Base-by-base conservation (phyloP, 2,329 filamentous ascomycete species). In the Arthrobotrys megalospora region DNA sequence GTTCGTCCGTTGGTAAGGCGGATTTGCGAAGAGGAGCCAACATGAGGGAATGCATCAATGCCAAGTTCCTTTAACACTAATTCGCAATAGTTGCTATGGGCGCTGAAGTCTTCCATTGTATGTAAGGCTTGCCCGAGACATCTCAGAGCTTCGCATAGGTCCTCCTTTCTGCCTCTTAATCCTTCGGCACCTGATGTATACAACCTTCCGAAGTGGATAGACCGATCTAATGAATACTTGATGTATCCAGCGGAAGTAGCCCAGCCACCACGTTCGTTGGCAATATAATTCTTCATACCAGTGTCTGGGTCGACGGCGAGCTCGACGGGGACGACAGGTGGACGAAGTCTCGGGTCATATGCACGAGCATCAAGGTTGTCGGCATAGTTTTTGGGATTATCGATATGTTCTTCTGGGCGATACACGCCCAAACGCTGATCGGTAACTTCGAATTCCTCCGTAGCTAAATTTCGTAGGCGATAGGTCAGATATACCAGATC, bases 261-360 rank as follows among this genome's bases (percentile, higher is more conserved):
- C 92, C 94, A 97, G 47, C 89, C 88, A 3, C 94, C 93, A 12
- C 86, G 87, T 84, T 98, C 95, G 82, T 97, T 98, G 77, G 95
- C 91, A 81, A 99, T 98, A 84, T 99, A 99, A 84, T 98, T 98
- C 85, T 98, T 99, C 95, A 99, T 97, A n/a, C 94, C 94, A 0
- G 93, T 96, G 5, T 88, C 86, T 38, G 86, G 85, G 82, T 96
- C 93, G 71, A 96, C 89, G 76, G 92, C 90, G 19, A 92, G 89
- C 82, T 96, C 93, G 47, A 89, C 84, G 3, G 88, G 88, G 76
- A 89, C 86, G 7, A 98, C 90, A 0, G 94, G 94, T 0, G 91
- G 92, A 63, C 96, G 91, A 6, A 98, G 89, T 28, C 96, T 91
- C 43, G 88, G 85, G 83, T 98, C 96, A 82, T 90, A 94, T 82